Percentiles rank a stretch among this genome's conserved stretches.
Evolutionary conservation across 306 rosid species (phyloP).

Genomic region (Prunus kanzakura): DNA sequence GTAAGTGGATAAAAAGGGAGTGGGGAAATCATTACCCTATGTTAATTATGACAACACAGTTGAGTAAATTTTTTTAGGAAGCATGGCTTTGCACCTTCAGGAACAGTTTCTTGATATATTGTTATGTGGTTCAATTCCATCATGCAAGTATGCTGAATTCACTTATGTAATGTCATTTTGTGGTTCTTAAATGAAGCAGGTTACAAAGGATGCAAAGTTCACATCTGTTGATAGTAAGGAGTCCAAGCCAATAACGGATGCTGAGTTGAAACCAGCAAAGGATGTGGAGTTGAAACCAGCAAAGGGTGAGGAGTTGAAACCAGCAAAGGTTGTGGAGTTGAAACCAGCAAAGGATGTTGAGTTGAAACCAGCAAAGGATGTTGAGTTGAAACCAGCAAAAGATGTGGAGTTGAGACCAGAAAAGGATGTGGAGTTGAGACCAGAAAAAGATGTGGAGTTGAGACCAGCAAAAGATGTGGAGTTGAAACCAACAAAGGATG

Average conservation of each 20-base stretch:
- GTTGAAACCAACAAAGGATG: constrained; percentile 2
- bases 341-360: constrained; percentile 12
- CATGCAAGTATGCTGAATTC: neutral
- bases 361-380: neutral
- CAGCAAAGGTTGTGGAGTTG: neutral
- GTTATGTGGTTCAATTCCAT: neutral
- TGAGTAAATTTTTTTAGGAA: neutral
- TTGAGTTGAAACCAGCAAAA: neutral
- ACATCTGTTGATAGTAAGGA: constrained; percentile 23
- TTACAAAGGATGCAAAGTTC: constrained; percentile 30
- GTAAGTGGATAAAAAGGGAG: no score
- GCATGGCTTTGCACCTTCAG: neutral
- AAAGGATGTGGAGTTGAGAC: constrained; percentile 7
- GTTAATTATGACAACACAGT: neutral
- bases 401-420: constrained; percentile 12
- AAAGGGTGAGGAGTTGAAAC: neutral
- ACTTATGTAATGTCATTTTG: constrained; percentile 4
- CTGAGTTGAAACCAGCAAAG: constrained; percentile 13
- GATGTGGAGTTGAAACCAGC: constrained; percentile 13
- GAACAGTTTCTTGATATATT: constrained; percentile 14
- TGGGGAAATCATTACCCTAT: neutral
- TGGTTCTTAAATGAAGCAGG: constrained; percentile 24
- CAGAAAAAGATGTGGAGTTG: neutral
- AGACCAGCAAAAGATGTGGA: constrained; percentile 9
- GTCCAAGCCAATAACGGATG: constrained; percentile 22